Percentiles rank a stretch among this genome's conserved stretches.
These are phyloP conservation scores for Schizophyllum amplum DNA, from an alignment of 1,284 basidiomycete genomes.

Conservation along the genomic window DNA sequence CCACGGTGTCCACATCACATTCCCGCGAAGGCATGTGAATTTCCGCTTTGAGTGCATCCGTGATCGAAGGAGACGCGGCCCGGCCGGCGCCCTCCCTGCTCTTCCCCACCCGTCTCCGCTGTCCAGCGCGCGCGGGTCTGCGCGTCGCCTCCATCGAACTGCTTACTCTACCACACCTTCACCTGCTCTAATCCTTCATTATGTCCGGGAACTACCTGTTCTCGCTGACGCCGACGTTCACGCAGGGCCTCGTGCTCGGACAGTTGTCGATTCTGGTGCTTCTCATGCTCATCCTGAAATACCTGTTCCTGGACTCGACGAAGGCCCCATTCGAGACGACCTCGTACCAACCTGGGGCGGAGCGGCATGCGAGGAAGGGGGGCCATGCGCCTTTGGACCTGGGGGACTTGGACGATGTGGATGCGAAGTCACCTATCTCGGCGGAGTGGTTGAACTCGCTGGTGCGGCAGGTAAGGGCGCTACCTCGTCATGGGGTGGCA, in stretches of 20 bases:
- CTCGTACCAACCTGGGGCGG: slow-evolving; percentile 44
- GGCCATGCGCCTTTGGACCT: background rate
- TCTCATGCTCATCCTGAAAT: slow-evolving; percentile 65
- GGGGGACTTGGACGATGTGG: background rate
- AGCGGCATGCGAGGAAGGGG: background rate
- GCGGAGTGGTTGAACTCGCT: slow-evolving; percentile 72
- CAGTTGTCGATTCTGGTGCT: slow-evolving; percentile 71
- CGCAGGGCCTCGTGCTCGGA: slow-evolving; percentile 73
- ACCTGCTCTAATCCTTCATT: slow-evolving; percentile 1
- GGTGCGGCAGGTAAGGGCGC: slow-evolving; percentile 47
- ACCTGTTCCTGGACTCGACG: slow-evolving; percentile 71
- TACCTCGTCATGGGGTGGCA: background rate
- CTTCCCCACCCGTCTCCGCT: background rate
- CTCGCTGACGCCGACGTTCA: slow-evolving; percentile 74
- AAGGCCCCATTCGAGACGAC: slow-evolving; percentile 44
- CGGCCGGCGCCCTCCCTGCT: background rate
- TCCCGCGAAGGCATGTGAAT: background rate
- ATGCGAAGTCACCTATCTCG: slow-evolving; percentile 25
- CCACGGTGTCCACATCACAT: no score
- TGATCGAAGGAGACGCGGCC: background rate
- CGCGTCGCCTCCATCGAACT: background rate
- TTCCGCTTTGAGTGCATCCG: background rate
- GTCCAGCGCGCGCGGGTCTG: background rate
- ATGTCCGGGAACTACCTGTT: slow-evolving; percentile 62
- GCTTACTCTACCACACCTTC: background rate